Base-by-base conservation (phyloP, 164 flowering plant genomes). In the Stephania japonica region DNA sequence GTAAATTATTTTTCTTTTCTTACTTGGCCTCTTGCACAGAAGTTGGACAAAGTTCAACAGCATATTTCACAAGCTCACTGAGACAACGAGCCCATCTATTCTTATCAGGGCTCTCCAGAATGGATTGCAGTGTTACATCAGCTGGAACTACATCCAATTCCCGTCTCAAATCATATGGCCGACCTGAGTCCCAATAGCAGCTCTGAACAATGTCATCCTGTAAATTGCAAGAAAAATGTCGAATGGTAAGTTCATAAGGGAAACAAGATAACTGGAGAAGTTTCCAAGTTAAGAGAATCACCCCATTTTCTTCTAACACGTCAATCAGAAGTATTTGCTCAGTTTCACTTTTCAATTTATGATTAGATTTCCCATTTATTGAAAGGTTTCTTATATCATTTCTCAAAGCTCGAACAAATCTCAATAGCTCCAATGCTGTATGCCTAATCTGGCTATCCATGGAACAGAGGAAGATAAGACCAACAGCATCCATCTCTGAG, bases 271-370 rank as follows among this genome's bases (percentile, higher is more conserved):
- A 53, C 69, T 23, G 44, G n/a, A 21, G 5, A 47, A 47, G 21
- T 21, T 59, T 24, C 21, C 71, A 74, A 42, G 71, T 42, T 41
- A 24, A 21, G 11, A 68, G 26, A 68, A 86, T 27, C 71, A 96
- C 99, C 92, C 98, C 99, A 86, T 93, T 87, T 83, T 96, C 99
- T 84, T 96, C 99, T 27, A 96, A 82, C 72, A 96, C 97, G 79
- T 96, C 99, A 70, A 96, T 90, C 73, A 93, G 83, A 79, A 86
- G 92, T 76, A 96, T 96, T 21, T 95, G 92, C 76, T 91, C 94
- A 44, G 87, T 81, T 79, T 93, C 99, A 81, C 68, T 76, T 82
- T 81, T 89, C 69, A 83, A 68, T 76, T 65, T 80, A 76, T 80
- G 73, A 68, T 88, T 90, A 74, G 84, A 73, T 44, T 81, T 85